Evolutionary conservation across 352 stramenopile genomes (phyloP), one percentile per base, ranked within the genome.

Genomic region (Globisporangium cystogenes): DNA sequence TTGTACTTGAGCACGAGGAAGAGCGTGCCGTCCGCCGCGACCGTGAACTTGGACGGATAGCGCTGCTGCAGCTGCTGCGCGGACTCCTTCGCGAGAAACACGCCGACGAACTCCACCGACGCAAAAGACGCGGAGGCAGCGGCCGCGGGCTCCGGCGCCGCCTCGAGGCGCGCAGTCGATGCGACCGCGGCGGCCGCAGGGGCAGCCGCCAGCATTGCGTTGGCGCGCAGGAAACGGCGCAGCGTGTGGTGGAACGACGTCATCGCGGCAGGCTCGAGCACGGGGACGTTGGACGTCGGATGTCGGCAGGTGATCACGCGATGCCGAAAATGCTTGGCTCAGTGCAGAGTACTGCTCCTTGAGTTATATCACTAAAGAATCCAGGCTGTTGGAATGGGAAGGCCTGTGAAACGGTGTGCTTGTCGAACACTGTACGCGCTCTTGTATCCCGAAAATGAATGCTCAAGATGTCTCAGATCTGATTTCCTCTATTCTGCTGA

Each of bases 1-100:
- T 91, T 82, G 61, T 76, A 89, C 58, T 85, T 87, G 63, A 93
- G 74, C 53, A 90, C 76, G 26, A 90, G 66, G 37, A 88, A 85
- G 6, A 90, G 62, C 43, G 59, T 71, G 42, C 75, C 65, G 11
- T 61, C 66, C 11, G 51, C 49, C 1, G 42, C 49, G 4, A 43
- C 55, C 31, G 48, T 51, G 42, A 85, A 86, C 57, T 83, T 82
- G 64, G 65, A 48, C 18, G 77, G 76, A 62, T 82, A 92, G 21
- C 78, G 68, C 48, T 66, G 56, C 15, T 65, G 63, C 36, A 93
- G 65, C 51, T 64, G 64, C 15, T 60, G 54, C 20, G 76, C 70
- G 50, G 77, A 76, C 29, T 74, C 70, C 48, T 78, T 72, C 23
- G 82, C 66, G 33, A 93, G 60, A 53, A 90, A 93, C 24, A 93